phyloP scores from a whole-genome alignment of 768 basidiomycete species.

The Mrakia frigida region DNA sequence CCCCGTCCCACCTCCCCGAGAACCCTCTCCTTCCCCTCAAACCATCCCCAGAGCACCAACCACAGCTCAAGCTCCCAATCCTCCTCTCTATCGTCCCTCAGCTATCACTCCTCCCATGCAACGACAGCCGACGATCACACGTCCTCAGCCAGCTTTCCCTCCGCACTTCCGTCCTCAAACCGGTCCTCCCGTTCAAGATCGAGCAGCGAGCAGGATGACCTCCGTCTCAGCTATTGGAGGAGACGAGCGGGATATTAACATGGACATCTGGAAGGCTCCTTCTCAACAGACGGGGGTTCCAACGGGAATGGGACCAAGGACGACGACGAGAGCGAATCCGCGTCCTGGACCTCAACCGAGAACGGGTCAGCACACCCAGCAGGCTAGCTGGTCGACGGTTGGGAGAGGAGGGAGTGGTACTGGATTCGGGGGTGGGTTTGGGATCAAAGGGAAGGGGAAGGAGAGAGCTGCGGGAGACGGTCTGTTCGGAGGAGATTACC shows the following conservation, averaged over 20 bases:
- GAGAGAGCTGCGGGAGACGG: not conserved
- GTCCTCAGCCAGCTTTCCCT: not conserved
- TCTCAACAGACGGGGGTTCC: not conserved
- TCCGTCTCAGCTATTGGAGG: not conserved
- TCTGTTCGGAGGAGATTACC: not conserved
- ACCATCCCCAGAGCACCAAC: not conserved
- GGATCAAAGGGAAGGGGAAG: conserved; percentile 8
- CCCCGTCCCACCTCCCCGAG: not conserved
- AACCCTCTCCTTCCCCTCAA: not conserved
- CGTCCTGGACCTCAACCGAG: not conserved
- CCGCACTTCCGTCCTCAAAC: conserved; percentile 4
- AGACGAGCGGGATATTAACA: not conserved
- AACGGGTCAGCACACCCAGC: not conserved
- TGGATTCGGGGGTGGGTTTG: not conserved
- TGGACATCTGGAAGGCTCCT: not conserved
- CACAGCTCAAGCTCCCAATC: conserved; percentile 4
- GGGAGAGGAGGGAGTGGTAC: not conserved
- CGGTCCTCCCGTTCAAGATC: not conserved
- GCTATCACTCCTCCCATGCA: conserved; percentile 4
- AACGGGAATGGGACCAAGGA: not conserved
- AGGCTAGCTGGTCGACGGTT: conserved; percentile 11
- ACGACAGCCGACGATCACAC: not conserved
- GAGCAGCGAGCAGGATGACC: not conserved
- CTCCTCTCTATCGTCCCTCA: not conserved
- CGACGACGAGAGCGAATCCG: not conserved